Evolutionary conservation across 179 eudicot species (phyloP), one percentile per base, ranked within the genome.

Genomic region (Nepenthes alata): DNA sequence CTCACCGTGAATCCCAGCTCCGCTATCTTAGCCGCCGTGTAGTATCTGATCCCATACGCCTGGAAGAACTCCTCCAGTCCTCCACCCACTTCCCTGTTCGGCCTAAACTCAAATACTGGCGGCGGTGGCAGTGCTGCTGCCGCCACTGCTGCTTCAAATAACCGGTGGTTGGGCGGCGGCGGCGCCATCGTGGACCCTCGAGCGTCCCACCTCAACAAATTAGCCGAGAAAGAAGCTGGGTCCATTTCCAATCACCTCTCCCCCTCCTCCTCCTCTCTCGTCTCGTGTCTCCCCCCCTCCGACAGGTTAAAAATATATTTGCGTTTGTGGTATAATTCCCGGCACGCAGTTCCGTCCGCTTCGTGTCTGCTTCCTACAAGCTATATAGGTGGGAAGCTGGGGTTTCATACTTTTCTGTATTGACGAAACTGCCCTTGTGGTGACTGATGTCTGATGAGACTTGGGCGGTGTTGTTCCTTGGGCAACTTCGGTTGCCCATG

Each of bases 1-100:
- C 70, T 89, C 54, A 75, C 95, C 2, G 98, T 93, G 71, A 93
- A 93, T n/a, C 98, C 98, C 54, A 93, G 75, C 82, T 93, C 96
- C 0, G 84, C 89, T 37, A 93, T 86, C 67, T 86, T 93, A 3
- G 95, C 80, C 5, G 90, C 88, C 9, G 98, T 93, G 53, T 69
- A 83, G 64, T 85, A 86, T 63, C 98, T 73, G 15, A 93, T 78
- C 0, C 96, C 98, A 58, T 86, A 93, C 6, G 88, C 78, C 47
- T 86, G 88, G 65, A 93, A 89, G 12, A 93, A 62, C 51, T 85
- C 96, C 68, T 89, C 96, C 9, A 93, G 65, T 0, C 98, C 93
- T 53, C 73, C 56, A 47, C 65, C 44, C 3, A 65, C 12, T 14
- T 6, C 45, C 5, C 38, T 65, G 6, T 57, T 12, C 57, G 53